Percentiles rank a stretch among this genome's conserved stretches.
These are phyloP conservation scores for Amylostereum areolatum DNA, from an alignment of 1,284 basidiomycete genomes.

Conservation along the genomic window DNA sequence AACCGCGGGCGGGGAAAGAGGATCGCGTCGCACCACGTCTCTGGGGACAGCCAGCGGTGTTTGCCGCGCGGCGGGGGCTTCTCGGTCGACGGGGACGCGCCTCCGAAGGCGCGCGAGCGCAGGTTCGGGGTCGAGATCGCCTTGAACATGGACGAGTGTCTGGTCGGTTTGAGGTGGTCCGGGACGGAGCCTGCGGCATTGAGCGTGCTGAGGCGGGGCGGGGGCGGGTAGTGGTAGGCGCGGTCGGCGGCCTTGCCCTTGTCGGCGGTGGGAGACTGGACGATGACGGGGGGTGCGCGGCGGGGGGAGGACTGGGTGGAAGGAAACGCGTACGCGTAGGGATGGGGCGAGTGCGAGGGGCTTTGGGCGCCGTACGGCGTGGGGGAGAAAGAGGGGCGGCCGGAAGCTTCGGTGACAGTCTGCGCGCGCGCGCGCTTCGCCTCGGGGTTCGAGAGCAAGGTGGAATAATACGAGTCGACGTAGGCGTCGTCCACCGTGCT, in stretches of 20 bases:
- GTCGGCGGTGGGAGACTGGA: slow-evolving; percentile 13
- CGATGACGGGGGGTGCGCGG: slow-evolving; percentile 19
- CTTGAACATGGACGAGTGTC: slow-evolving; percentile 30
- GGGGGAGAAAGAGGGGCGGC: slow-evolving; percentile 8
- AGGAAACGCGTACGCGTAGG: slow-evolving; percentile 45
- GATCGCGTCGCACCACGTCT: slow-evolving; percentile 75
- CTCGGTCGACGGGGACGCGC: slow-evolving; percentile 19
- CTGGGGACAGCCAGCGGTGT: slow-evolving; percentile 63
- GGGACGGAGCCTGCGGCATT: slow-evolving; percentile 16
- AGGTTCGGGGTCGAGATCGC: slow-evolving; percentile 59
- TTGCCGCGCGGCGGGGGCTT: slow-evolving; percentile 20
- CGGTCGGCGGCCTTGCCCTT: slow-evolving; percentile 16
- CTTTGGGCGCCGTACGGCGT: slow-evolving; percentile 9
- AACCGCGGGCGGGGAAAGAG: slow-evolving; percentile 69
- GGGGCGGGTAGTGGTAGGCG: slow-evolving; percentile 6
- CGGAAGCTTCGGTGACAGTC: slow-evolving; percentile 4
- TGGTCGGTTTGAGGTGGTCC: slow-evolving; percentile 16
- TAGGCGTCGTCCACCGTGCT: slow-evolving; percentile 29
- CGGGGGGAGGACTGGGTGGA: slow-evolving; percentile 13
- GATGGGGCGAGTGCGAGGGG: slow-evolving; percentile 30
- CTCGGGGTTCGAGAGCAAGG: slow-evolving; percentile 16
- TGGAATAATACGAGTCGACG: slow-evolving; percentile 37
- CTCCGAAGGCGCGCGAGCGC: slow-evolving; percentile 23
- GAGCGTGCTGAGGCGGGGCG: slow-evolving; percentile 14
- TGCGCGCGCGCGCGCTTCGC: slow-evolving; percentile 10